Evolutionary conservation across 164 flowering plant species (phyloP), one percentile per base, ranked within the genome.

Genomic region (Tinospora cordifolia): DNA sequence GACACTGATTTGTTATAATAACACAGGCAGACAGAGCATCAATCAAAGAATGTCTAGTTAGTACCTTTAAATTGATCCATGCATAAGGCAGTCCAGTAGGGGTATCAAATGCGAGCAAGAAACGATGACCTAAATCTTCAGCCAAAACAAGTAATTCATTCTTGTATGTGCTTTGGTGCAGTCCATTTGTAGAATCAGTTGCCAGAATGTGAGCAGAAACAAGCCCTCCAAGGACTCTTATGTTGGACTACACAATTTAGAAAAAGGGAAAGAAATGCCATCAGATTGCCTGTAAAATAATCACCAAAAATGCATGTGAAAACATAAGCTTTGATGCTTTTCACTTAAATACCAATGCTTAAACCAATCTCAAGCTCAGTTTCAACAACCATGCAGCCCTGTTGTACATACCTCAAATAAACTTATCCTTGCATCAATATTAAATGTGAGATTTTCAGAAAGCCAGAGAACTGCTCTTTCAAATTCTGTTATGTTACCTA

Each of bases 151-250:
- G 93, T 39, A 94, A 86, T 78, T 94, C 87, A 72, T 88, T 87
- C 63, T 80, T 78, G 78, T 94, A 94, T 65, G 73, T 71, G 77
- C 92, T 88, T 78, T 80, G 82, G 73, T 77, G 75, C 71, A 90
- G 79, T 91, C 90, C 86, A 83, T 87, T 84, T 60, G 83, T 72
- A 79, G 95, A 83, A 85, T 92, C 94, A 88, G 96, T 88, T 69
- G 99, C 98, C 86, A 94, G 98, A 80, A 94, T 78, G 85, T 94
- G 99, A 83, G 96, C 98, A 81, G 99, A 92, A 77, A 94, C 88
- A 83, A 94, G 99, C 82, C 99, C 99, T 81, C 99, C 99, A 82
- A 94, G 99, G 81, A 88, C 92, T 88, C 99, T 85, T 83, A 94
- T 94, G 92, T 94, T 94, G 92, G 98, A 90, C 99, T 94, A 82